phyloP scores from a whole-genome alignment of 768 basidiomycete genomes.

The Boletus bicolor region DNA sequence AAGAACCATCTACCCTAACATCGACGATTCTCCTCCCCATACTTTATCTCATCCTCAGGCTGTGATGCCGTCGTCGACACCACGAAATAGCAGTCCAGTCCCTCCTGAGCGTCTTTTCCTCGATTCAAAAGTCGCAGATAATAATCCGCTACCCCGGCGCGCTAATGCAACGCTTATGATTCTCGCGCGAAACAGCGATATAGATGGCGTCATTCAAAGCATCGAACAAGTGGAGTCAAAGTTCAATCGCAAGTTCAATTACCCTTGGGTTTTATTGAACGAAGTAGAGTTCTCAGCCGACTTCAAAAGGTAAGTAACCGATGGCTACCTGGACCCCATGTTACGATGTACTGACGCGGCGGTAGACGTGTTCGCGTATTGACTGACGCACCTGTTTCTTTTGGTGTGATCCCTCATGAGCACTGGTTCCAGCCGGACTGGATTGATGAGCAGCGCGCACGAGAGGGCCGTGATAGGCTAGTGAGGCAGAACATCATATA shows the following conservation, averaged over 20 bases:
- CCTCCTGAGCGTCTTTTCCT: slow-evolving; percentile 3
- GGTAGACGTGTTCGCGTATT: slow-evolving; percentile 34
- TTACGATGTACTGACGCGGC: slow-evolving; percentile 12
- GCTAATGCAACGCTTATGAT: slow-evolving; percentile 62
- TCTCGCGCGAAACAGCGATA: slow-evolving; percentile 48
- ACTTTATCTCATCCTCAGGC: background rate
- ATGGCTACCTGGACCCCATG: background rate
- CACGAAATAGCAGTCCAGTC: background rate
- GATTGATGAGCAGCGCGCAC: slow-evolving; percentile 67
- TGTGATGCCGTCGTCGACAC: background rate
- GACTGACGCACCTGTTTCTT: slow-evolving; percentile 43
- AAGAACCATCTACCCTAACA: background rate
- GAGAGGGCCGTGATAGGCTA: slow-evolving; percentile 50
- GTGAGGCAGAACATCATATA: slow-evolving; percentile 45
- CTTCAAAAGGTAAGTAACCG: slow-evolving; percentile 43
- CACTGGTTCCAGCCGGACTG: slow-evolving; percentile 72
- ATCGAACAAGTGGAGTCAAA: slow-evolving; percentile 55
- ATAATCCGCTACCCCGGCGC: slow-evolving; percentile 12
- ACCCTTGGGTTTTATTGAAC: slow-evolving; percentile 65
- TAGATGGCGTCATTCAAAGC: slow-evolving; percentile 43
- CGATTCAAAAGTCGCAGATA: background rate
- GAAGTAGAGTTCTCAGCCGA: slow-evolving; percentile 54
- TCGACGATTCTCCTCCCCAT: background rate
- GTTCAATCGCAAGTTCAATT: slow-evolving; percentile 56
- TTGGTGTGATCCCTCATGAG: slow-evolving; percentile 55